Evolutionary conservation across 129 eudicot genomes (phyloP).

Genomic region (Artemisia annua): DNA sequence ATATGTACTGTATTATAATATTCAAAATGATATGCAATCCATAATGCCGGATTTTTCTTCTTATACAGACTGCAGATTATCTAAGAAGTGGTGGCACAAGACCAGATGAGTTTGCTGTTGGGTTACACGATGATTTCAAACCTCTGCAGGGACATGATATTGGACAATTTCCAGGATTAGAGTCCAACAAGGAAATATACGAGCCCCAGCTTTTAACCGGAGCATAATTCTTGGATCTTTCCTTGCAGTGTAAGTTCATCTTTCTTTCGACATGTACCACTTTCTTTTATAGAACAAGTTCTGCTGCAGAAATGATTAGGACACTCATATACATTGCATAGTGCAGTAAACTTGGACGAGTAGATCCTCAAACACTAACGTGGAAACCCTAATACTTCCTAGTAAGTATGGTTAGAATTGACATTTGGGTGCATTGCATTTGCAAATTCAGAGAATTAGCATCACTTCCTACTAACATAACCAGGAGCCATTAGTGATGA

Average conservation of each 20-base stretch:
- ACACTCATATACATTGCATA: not conserved
- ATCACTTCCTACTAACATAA: constrained; percentile 5
- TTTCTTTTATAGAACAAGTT: not conserved
- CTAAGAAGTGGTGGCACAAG: constrained; percentile 61
- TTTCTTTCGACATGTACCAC: not conserved
- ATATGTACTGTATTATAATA: no score
- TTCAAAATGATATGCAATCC: no score
- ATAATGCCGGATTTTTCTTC: not conserved
- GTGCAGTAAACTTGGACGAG: no score
- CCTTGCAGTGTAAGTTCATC: constrained; percentile 18
- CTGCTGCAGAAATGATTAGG: not conserved
- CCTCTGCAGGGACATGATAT: constrained; percentile 77
- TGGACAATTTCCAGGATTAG: constrained; percentile 86
- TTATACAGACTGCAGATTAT: constrained; percentile 74
- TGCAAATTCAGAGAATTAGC: not conserved
- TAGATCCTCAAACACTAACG: no score
- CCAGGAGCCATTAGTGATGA: constrained; percentile 6
- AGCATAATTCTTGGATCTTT: constrained; percentile 28
- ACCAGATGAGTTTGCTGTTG: constrained; percentile 86
- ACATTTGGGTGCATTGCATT: no score
- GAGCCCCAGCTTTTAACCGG: constrained; percentile 44
- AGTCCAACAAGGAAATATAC: constrained; percentile 30
- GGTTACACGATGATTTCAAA: constrained; percentile 70
- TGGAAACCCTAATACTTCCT: no score
- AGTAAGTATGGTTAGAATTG: no score